These are phyloP conservation scores for Neopestalotiopsis sp. DNA, from an alignment of 2,329 filamentous ascomycete genomes.

Conservation along the genomic window DNA sequence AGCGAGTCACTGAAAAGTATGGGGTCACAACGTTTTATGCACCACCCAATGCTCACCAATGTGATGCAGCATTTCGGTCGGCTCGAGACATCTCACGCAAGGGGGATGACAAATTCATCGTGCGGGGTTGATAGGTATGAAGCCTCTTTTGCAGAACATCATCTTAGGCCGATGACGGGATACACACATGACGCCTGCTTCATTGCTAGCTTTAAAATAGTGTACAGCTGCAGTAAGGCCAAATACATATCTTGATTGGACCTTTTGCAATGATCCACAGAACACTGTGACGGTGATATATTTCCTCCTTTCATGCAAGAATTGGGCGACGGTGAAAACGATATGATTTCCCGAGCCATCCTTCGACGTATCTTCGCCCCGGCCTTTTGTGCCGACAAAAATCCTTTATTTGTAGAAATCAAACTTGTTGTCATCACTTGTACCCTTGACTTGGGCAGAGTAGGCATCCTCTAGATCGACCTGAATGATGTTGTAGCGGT, in stretches of 20 bases:
- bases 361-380: not conserved
- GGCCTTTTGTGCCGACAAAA: not conserved
- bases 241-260: not conserved
- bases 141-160: too few species aligned
- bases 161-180: not conserved
- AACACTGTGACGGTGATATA: not conserved
- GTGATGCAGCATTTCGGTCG: not conserved
- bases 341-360: not conserved
- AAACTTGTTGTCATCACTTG: constrained; percentile 72
- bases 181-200: constrained; percentile 8
- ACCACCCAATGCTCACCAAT: too few species aligned
- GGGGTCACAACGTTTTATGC: too few species aligned
- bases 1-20: not conserved
- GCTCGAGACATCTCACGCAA: too few species aligned
- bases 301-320: not conserved
- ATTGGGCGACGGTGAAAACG: not conserved
- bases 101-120: not conserved
- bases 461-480: constrained; percentile 96
- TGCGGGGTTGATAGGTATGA: not conserved
- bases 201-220: constrained; percentile 21
- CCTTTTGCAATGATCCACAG: not conserved
- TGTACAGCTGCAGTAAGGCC: constrained; percentile 13
- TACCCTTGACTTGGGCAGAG: constrained; percentile 91
- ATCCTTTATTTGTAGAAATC: constrained; percentile 83
- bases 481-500: constrained; percentile 99